Evolutionary conservation across 2,329 filamentous ascomycete species (phyloP).

Genomic region (Pezicula rhizophila): DNA sequence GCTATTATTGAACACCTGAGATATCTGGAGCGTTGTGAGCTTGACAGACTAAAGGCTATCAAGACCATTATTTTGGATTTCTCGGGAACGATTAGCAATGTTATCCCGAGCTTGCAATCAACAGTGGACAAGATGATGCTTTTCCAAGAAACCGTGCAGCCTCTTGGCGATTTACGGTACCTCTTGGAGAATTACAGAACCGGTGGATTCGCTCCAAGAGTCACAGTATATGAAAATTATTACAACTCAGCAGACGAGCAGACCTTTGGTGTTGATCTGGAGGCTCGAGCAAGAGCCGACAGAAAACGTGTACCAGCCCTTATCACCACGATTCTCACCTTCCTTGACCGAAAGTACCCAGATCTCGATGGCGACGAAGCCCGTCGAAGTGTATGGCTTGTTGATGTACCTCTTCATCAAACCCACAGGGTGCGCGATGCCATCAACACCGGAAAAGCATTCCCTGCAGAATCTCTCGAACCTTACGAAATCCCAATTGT

Average conservation of each 20-base stretch:
- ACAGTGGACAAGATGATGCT: conserved; percentile 98
- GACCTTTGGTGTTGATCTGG: conserved; percentile 96
- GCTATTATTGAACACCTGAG: conserved; percentile 86
- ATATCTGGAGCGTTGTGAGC: conserved; percentile 95
- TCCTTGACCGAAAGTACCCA: conserved; percentile 93
- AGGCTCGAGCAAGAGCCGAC: conserved; percentile 86
- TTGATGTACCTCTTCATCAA: conserved; percentile 79
- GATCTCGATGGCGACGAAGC: conserved; percentile 96
- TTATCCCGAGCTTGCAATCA: conserved; percentile 91
- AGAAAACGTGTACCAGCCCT: conserved; percentile 91
- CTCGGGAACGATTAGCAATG: conserved; percentile 93
- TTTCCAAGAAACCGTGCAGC: conserved; percentile 98
- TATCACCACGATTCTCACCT: conserved; percentile 88
- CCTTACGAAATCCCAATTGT: conserved; percentile 93
- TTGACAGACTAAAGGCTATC: conserved; percentile 94
- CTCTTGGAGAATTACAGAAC: conserved; percentile 96
- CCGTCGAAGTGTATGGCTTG: conserved; percentile 85
- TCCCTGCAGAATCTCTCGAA: conserved; percentile 69
- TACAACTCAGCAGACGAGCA: conserved; percentile 98
- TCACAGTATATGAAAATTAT: conserved; percentile 96
- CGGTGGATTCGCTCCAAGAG: conserved; percentile 83
- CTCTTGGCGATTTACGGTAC: conserved; percentile 81
- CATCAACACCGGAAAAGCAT: conserved; percentile 81
- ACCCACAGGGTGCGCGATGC: conserved; percentile 77
- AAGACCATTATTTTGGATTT: conserved; percentile 98